A percentile compares a stretch with the other conserved stretches of the same genome.
These are phyloP conservation scores for Zygotorulaspora chibaensis DNA, from an alignment of 805 yeast species.

Conservation along the genomic window DNA sequence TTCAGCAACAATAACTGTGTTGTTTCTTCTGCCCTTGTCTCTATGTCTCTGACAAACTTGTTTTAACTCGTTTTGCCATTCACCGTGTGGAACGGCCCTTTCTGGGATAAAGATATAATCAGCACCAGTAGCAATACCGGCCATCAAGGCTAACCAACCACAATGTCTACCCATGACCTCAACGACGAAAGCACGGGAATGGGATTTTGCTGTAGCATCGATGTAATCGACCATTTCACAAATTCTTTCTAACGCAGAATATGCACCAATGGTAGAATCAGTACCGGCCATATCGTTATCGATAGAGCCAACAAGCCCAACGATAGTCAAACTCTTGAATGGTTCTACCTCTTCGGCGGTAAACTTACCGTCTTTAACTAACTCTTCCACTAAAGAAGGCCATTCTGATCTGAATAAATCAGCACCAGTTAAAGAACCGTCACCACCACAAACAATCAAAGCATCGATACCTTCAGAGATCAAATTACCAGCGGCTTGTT, in stretches of 20 bases:
- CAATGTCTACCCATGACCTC: slow-evolving; percentile 99
- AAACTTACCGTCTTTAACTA: slow-evolving; percentile 52
- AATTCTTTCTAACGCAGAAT: slow-evolving; percentile 87
- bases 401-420: slow-evolving; percentile 91
- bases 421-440: slow-evolving; percentile 97
- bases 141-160: slow-evolving; percentile 98
- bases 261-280: slow-evolving; percentile 95
- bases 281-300: slow-evolving; percentile 98
- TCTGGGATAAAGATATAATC: slow-evolving; percentile 94
- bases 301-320: slow-evolving; percentile 94
- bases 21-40: slow-evolving; percentile 82
- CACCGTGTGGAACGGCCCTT: slow-evolving; percentile 68
- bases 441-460: slow-evolving; percentile 95
- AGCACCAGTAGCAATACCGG: slow-evolving; percentile 95
- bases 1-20: slow-evolving; percentile 95
- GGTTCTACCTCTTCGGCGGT: slow-evolving; percentile 55
- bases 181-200: slow-evolving; percentile 93
- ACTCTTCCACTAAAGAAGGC: slow-evolving; percentile 81
- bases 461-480: slow-evolving; percentile 89
- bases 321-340: slow-evolving; percentile 72
- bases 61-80: slow-evolving; percentile 80
- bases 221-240: slow-evolving; percentile 93
- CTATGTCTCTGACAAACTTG: slow-evolving; percentile 76
- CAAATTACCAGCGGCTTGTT: slow-evolving; percentile 78
- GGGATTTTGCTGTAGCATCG: slow-evolving; percentile 96